These are phyloP conservation scores for Claviceps sp. DNA, from an alignment of 2,329 filamentous ascomycete genomes.

Conservation along the genomic window DNA sequence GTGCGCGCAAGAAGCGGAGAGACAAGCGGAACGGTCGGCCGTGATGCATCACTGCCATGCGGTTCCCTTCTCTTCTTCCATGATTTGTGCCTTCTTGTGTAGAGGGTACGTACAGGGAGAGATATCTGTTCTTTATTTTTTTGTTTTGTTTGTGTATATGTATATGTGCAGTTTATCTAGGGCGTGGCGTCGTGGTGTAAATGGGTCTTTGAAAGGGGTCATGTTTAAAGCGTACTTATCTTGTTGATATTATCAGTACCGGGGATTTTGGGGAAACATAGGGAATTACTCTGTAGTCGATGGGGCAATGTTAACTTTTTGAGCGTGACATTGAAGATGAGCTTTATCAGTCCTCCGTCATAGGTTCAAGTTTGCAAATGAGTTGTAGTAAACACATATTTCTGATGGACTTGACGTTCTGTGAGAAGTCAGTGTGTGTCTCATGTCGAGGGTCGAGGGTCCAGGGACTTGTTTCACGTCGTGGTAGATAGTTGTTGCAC, in stretches of 20 bases:
- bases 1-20: slow-evolving; percentile 49
- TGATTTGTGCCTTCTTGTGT: neutral
- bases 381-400: too few species aligned
- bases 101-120: neutral
- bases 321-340: too few species aligned
- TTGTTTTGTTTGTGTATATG: neutral
- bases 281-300: too few species aligned
- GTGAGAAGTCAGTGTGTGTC: too few species aligned
- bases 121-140: neutral
- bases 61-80: neutral
- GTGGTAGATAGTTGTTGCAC: too few species aligned
- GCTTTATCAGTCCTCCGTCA: too few species aligned
- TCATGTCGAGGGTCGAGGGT: too few species aligned
- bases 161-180: neutral
- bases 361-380: too few species aligned
- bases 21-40: slow-evolving; percentile 39
- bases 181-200: slow-evolving; percentile 5
- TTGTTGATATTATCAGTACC: neutral
- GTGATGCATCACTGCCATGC: slow-evolving; percentile 11
- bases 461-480: too few species aligned
- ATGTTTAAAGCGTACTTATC: neutral
- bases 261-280: too few species aligned
- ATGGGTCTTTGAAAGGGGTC: neutral
- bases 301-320: too few species aligned
- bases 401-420: too few species aligned